Conservation (phyloP, 2,329 filamentous ascomycete genomes). For the Curvularia lunata region DNA sequence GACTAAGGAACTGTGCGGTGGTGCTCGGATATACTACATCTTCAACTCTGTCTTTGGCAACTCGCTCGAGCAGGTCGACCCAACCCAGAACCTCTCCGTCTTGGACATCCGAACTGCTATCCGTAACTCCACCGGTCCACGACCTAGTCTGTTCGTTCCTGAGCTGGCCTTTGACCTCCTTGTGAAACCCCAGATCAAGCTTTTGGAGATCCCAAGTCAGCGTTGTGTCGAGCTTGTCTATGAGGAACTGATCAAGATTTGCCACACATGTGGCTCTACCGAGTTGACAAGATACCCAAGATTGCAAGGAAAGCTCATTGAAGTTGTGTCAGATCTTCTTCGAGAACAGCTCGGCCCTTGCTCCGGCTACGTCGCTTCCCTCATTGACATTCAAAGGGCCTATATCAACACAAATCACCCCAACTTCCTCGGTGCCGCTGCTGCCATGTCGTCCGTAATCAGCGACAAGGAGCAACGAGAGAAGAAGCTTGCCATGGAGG, state of each 20-base stretch:
- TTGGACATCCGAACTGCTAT: slow-evolving; percentile 97
- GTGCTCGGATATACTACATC: slow-evolving; percentile 96
- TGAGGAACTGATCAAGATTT: slow-evolving; percentile 98
- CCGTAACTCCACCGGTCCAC: slow-evolving; percentile 93
- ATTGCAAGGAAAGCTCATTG: slow-evolving; percentile 94
- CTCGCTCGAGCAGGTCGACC: slow-evolving; percentile 93
- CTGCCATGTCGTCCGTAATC: slow-evolving; percentile 97
- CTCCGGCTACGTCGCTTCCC: slow-evolving; percentile 89
- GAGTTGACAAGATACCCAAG: slow-evolving; percentile 91
- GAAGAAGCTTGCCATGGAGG: slow-evolving; percentile 77
- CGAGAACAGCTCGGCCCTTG: slow-evolving; percentile 89
- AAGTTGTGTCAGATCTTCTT: slow-evolving; percentile 94
- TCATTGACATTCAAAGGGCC: slow-evolving; percentile 95
- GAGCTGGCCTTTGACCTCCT: slow-evolving; percentile 97
- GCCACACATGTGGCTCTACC: slow-evolving; percentile 95
- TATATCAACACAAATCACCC: slow-evolving; percentile 99
- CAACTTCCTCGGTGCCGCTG: slow-evolving; percentile 95
- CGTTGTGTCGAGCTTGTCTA: slow-evolving; percentile 98
- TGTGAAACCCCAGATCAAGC: slow-evolving; percentile 97
- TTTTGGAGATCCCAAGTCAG: slow-evolving; percentile 92
- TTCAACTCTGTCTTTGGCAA: slow-evolving; percentile 99
- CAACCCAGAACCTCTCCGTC: slow-evolving; percentile 91
- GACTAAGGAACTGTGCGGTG: slow-evolving; percentile 95
- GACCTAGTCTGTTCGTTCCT: slow-evolving; percentile 94
- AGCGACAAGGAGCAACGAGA: slow-evolving; percentile 94